Evolutionary conservation across 345 rosid genomes (phyloP).

Genomic region (Psidium friedrichsthalianum): DNA sequence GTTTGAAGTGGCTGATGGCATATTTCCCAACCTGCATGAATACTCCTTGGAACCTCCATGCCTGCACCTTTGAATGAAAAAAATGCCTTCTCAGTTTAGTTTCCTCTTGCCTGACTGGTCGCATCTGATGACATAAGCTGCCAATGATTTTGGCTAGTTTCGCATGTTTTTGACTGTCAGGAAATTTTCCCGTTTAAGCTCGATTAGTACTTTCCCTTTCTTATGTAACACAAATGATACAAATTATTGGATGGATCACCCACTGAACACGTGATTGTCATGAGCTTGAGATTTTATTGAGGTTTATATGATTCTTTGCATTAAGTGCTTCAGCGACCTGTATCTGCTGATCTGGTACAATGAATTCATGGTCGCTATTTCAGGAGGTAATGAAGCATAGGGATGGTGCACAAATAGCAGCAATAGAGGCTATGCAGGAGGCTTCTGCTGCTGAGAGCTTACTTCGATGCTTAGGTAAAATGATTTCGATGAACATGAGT

Average conservation of each 20-base stretch:
- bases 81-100: neutral
- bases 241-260: neutral
- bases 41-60: neutral
- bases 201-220: neutral
- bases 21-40: neutral
- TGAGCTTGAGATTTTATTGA: neutral
- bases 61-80: neutral
- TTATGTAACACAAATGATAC: neutral
- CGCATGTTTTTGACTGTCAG: neutral
- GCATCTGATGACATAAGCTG: neutral
- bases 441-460: slow-evolving; percentile 92
- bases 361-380: neutral
- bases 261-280: neutral
- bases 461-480: slow-evolving; percentile 75
- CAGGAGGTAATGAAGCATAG: slow-evolving; percentile 86
- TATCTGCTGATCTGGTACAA: neutral
- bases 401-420: slow-evolving; percentile 84
- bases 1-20: neutral
- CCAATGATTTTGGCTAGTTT: neutral
- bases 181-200: neutral
- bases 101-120: neutral
- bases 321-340: neutral
- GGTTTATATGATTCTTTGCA: neutral
- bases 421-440: slow-evolving; percentile 85
- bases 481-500: neutral